These are phyloP conservation scores for Gossypioides kirkii DNA, from an alignment of 345 rosid genomes.

Conservation along the genomic window DNA sequence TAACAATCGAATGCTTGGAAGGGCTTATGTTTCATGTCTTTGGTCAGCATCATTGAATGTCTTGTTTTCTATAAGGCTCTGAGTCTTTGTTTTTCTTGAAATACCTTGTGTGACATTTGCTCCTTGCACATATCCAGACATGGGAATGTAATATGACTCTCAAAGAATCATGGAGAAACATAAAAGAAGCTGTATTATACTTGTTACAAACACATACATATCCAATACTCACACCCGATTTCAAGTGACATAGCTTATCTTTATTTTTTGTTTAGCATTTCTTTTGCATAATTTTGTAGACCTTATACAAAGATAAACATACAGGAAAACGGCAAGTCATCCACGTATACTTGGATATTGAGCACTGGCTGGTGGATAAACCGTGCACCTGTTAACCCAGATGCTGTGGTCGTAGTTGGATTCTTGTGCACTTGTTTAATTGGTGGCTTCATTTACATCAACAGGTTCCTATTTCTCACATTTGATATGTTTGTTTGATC, in stretches of 20 bases:
- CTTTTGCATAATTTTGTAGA: background rate
- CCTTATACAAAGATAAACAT: constrained; percentile 1
- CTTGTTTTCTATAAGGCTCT: background rate
- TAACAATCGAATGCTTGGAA: background rate
- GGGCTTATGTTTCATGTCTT: background rate
- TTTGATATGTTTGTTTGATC: background rate
- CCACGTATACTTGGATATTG: constrained; percentile 57
- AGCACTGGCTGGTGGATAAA: constrained; percentile 74
- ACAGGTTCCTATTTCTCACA: constrained; percentile 33
- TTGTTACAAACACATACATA: background rate
- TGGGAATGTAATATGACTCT: background rate
- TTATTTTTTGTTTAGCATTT: background rate
- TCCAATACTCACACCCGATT: background rate
- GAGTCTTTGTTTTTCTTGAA: background rate
- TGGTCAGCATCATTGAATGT: background rate
- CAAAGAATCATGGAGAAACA: background rate
- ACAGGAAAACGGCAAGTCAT: constrained; percentile 60
- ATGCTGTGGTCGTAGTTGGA: constrained; percentile 53
- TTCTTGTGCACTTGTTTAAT: constrained; percentile 44
- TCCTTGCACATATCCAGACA: background rate
- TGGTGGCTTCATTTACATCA: constrained; percentile 54
- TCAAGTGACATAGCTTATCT: background rate
- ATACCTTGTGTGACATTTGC: background rate
- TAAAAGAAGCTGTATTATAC: background rate
- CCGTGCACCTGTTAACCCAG: constrained; percentile 56